Evolutionary conservation across 371 early-diverging fungal species (phyloP).

Genomic region (Thermomucor indicae-seudaticae): DNA sequence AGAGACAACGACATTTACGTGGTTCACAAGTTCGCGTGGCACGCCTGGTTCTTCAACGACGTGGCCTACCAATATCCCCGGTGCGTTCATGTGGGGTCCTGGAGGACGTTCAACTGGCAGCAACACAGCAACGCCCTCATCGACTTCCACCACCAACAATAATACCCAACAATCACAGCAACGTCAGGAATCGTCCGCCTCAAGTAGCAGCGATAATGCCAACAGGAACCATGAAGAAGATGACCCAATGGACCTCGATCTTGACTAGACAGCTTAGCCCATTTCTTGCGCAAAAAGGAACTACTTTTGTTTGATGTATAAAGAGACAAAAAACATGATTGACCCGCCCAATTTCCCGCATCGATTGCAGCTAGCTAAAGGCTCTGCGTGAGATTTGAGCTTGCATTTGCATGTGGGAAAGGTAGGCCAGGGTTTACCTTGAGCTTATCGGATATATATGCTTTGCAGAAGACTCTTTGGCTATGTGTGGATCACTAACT

Average conservation of each 20-base stretch:
- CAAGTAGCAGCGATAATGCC: slow-evolving; percentile 2
- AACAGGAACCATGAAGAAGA: slow-evolving; percentile 3
- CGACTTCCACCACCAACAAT: slow-evolving; percentile 6
- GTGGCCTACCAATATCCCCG: slow-evolving; percentile 21
- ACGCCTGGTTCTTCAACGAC: slow-evolving; percentile 7
- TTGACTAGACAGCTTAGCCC: slow-evolving; percentile 12
- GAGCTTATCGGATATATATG: no score
- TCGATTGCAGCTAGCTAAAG: no score
- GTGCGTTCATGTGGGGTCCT: slow-evolving; percentile 26
- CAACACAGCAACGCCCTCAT: background rate
- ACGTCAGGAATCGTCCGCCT: slow-evolving; percentile 4
- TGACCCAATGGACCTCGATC: slow-evolving; percentile 17
- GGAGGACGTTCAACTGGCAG: slow-evolving; percentile 5
- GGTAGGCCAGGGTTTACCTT: no score
- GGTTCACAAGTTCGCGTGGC: slow-evolving; percentile 1
- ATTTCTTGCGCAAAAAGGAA: no score
- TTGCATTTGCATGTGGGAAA: no score
- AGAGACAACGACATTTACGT: slow-evolving; percentile 2
- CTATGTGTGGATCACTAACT: background rate
- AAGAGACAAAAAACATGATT: no score
- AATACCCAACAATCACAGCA: slow-evolving; percentile 4
- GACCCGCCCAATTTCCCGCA: no score
- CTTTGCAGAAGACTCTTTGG: no score
- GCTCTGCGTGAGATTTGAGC: no score
- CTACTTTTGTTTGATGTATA: no score